These are phyloP conservation scores for Gossypium herbaceum DNA, from an alignment of 345 rosid genomes.

Conservation along the genomic window DNA sequence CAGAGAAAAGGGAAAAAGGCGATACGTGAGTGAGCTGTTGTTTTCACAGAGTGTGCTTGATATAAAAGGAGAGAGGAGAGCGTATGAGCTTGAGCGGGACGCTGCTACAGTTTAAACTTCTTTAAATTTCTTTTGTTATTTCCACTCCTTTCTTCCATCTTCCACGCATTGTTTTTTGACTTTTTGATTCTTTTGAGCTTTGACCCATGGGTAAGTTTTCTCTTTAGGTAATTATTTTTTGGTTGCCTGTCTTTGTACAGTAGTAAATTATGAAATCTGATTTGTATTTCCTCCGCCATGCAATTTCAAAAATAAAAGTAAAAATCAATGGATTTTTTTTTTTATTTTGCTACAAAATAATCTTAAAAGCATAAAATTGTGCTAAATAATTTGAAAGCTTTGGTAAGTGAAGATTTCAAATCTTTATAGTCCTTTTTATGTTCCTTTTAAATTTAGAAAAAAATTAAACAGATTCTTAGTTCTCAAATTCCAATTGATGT, in stretches of 20 bases:
- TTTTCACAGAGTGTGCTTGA: constrained; percentile 15
- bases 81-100: constrained; percentile 50
- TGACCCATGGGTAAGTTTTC: not conserved
- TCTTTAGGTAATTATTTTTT: no score
- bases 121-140: not conserved
- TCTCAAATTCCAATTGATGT: no score
- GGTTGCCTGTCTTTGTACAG: not conserved
- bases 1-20: not conserved
- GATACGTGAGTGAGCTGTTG: constrained; percentile 20
- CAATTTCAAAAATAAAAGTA: no score
- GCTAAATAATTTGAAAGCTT: no score
- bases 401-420: no score
- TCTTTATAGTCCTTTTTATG: no score
- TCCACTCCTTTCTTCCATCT: constrained; percentile 11
- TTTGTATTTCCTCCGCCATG: not conserved
- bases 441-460: no score
- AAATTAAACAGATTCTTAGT: no score
- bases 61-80: constrained; percentile 29
- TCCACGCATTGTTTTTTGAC: not conserved
- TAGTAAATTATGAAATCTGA: not conserved
- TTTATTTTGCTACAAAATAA: no score
- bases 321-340: no score
- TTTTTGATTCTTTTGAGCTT: not conserved
- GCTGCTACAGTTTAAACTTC: constrained; percentile 52
- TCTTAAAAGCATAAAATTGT: no score